Conservation (phyloP, 176 grass and related monocot genomes). For the Aegilops sharonensis region DNA sequence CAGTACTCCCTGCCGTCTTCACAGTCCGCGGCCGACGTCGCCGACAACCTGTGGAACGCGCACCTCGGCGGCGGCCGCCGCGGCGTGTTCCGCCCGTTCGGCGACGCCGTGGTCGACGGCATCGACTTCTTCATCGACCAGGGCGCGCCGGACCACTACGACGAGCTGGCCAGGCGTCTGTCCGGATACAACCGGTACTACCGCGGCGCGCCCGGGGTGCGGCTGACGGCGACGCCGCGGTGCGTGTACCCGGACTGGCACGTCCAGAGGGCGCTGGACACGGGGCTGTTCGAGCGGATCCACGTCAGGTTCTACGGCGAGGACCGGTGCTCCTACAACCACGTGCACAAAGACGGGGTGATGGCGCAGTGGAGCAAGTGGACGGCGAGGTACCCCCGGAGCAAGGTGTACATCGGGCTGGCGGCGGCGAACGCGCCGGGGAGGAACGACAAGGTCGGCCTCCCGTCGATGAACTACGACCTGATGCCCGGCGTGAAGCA, state of each 20-base stretch:
- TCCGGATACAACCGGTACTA: neutral
- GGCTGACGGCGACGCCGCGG: constrained; percentile 30
- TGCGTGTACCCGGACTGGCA: constrained; percentile 42
- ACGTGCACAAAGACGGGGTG: no score
- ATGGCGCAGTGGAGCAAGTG: no score
- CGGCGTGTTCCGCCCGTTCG: no score
- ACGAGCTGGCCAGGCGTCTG: neutral
- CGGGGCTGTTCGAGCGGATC: constrained; percentile 39
- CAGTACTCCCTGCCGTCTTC: neutral
- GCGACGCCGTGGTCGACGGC: neutral
- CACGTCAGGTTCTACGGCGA: constrained; percentile 48
- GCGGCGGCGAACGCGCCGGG: no score
- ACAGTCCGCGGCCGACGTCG: neutral
- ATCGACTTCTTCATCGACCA: constrained; percentile 13
- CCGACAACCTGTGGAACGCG: neutral
- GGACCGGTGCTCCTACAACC: neutral
- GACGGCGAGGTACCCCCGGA: no score
- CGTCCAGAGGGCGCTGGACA: constrained; percentile 25
- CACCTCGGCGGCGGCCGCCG: neutral
- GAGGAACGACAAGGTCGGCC: no score
- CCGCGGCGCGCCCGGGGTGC: neutral
- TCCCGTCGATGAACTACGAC: no score
- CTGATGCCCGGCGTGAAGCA: no score
- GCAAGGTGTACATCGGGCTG: no score
- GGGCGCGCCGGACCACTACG: neutral